Base-by-base conservation (phyloP, 805 yeast genomes). In the Wickerhamomyces silvicola region DNA sequence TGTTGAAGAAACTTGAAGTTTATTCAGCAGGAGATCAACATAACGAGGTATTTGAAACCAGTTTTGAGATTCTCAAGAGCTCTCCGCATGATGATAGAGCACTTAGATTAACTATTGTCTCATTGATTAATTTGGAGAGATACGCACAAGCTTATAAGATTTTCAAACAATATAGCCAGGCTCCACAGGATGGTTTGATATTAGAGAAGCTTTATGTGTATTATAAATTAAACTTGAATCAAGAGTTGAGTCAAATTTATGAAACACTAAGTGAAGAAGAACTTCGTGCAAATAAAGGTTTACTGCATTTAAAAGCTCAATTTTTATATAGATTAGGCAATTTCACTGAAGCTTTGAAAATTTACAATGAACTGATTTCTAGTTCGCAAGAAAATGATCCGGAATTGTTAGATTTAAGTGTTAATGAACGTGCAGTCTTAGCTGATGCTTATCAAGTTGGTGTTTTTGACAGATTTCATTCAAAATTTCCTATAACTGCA, bases 371-470 rank as follows among this genome's bases (percentile, higher is more conserved):
- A 3, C 56, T 81, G 38, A 51, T 74, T 10, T 31, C 52, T 4
- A 31, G 52, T 7, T 55, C 62, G 18, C 46, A 54, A 21, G 63
- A 59, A 4, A 42, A 44, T 4, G 60, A 57, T 25, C 51, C 53
- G 25, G 74, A 64, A 40, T 39, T 48, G 10, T 37, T 66, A 24
- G 94, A 82, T 53, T 56, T 82, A 36, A 58, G 72, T 19, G 76
- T 81, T 36, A 82, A 82, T 48, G 82, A 80, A 53, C 66, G 79
- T 37, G 86, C 88, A 3, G 75, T 77, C 10, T 56, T 77, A 16
- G 71, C 81, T 14, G 82, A 74, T 13, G 43, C 41, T 6, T 50
- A 55, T 18, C 39, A 43, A 10, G 10, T 33, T 10, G 50, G 41
- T 8, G 29, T 21, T 11, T 38, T 37, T 26, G 30, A 22, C 32